Base-by-base conservation (phyloP, 2,329 filamentous ascomycete species). In the Aquanectria penicillioides region DNA sequence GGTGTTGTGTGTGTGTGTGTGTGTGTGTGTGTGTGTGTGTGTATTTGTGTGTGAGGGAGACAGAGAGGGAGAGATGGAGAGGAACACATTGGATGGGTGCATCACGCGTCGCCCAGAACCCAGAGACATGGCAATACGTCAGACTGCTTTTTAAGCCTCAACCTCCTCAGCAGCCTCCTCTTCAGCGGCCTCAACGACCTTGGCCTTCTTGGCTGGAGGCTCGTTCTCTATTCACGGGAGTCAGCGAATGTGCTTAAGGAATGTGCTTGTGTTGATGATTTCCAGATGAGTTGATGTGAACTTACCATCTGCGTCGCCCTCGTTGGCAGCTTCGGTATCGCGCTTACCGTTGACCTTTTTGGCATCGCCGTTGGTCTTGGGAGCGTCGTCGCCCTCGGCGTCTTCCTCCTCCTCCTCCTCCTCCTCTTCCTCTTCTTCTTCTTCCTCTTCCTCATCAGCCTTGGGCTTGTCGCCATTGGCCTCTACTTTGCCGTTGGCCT, bases 361-460 rank as follows among this genome's bases (percentile, higher is more conserved):
- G 26, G 62, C 64, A 9, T 67, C 62, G 33, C 66, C 63, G 17
- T 66, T 64, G 23, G 64, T 61, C 41, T 68, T 64, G 36, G 29
- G 49, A 6, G 73, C 73, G 1, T 61, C 69, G 3, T 69, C 72
- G 17, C 62, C 71, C 1, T 69, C 71, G 2, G 65, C 67, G 4
- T 60, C 67, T 6, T 71, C 72, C 6, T 66, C 69, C 4, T 48
- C 65, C 8, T 62, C 66, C 13, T 68, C 59, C 1, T 69, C 70
- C 3, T 66, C 73, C 4, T 71, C 73, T 5, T 67, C 73, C 6
- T 75, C 73, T 0, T 63, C 73, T 10, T 72, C 74, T 2, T 72
- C 72, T 11, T 76, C 75, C 2, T 75, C 75, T 0, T 75, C 76
- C 5, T 68, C 71, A 1, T 72, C 74, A 38, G 69, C 15, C 33